Base-by-base conservation (phyloP, 2,329 filamentous ascomycete species). In the Fusarium sp. region DNA sequence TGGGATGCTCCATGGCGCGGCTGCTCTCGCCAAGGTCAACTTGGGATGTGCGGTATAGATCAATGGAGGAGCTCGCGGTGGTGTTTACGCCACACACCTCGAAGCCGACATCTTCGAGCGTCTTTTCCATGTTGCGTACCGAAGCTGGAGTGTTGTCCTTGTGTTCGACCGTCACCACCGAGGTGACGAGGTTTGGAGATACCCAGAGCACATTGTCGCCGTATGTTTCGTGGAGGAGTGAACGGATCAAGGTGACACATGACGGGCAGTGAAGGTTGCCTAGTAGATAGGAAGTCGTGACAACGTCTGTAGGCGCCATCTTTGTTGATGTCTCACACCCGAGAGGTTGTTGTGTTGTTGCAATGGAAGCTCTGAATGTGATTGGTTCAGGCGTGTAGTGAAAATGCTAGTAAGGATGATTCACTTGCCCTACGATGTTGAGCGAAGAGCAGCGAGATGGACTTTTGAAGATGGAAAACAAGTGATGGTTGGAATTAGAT, bases 191-290 rank as follows among this genome's bases (percentile, higher is more conserved):
- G 73, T 93, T 94, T 69, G 92, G 89, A 71, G 91, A 92, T 33
- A 94, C 88, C 84, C 89, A 90, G 64, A 79, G 85, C 84, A 85
- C 84, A 78, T 80, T 88, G 83, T 78, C 81, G 63, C 76, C 79
- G 74, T 83, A 89, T 22, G 81, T 81, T 52, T 85, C 86, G 68
- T 80, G 85, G 68, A 95, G 83, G 68, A 88, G 86, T 63, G 87
- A 84, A 78, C 90, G 87, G 79, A 95, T 94, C 74, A 88, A 86
- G 38, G 89, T 88, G 59, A 94, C 90, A 81, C 93, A 95, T 69
- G 92, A 93, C 15, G 92, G 91, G 83, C 93, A 95, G 82, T 95
- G 93, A n/a, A 95, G 86, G 81, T 95, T 95, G 71, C 88, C 89
- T 75, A 95, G 85, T 70, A 94, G 86, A 78, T 92, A 90, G 37